phyloP scores from a whole-genome alignment of 2,329 filamentous ascomycete genomes.

The Aspergillus uvarum region DNA sequence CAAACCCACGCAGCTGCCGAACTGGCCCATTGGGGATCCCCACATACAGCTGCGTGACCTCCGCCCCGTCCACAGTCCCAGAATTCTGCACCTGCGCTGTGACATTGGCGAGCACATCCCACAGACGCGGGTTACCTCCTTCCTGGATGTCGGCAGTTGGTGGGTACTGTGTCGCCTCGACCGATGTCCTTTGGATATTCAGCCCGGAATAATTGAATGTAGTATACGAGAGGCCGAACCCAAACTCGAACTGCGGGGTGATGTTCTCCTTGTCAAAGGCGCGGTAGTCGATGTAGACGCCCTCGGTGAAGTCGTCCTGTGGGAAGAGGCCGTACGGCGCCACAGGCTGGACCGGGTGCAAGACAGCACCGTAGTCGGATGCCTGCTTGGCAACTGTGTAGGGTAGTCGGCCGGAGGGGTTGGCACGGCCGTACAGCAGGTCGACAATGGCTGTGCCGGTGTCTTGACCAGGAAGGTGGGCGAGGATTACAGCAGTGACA shows the following conservation, averaged over 20 bases:
- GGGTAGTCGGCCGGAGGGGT: conserved; percentile 59
- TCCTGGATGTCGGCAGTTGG: conserved; percentile 43
- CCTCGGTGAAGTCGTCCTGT: conserved; percentile 49
- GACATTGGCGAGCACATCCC: conserved; percentile 50
- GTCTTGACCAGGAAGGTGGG: conserved; percentile 65
- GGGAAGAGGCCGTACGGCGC: conserved; percentile 21
- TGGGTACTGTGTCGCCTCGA: conserved; percentile 11
- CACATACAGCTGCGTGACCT: conserved; percentile 57
- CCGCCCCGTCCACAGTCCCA: conserved; percentile 46
- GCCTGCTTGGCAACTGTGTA: conserved; percentile 61
- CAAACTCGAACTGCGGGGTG: conserved; percentile 40
- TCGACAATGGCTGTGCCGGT: conserved; percentile 57
- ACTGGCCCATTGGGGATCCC: conserved; percentile 34
- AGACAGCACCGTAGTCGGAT: conserved; percentile 52
- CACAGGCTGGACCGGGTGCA: conserved; percentile 16
- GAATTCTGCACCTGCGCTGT: conserved; percentile 52
- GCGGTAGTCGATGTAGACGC: conserved; percentile 55
- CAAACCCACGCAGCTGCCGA: conserved; percentile 52
- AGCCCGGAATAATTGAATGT: conserved; percentile 23
- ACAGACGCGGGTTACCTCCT: conserved; percentile 57
- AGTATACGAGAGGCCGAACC: conserved; percentile 36
- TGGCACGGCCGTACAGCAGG: conserved; percentile 58
- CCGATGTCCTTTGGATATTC: conserved; percentile 4
- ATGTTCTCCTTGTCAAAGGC: conserved; percentile 49
- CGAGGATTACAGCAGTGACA: conserved; percentile 63